phyloP scores from a whole-genome alignment of 495 filamentous ascomycete species.

The Parachaetomium inaequale region DNA sequence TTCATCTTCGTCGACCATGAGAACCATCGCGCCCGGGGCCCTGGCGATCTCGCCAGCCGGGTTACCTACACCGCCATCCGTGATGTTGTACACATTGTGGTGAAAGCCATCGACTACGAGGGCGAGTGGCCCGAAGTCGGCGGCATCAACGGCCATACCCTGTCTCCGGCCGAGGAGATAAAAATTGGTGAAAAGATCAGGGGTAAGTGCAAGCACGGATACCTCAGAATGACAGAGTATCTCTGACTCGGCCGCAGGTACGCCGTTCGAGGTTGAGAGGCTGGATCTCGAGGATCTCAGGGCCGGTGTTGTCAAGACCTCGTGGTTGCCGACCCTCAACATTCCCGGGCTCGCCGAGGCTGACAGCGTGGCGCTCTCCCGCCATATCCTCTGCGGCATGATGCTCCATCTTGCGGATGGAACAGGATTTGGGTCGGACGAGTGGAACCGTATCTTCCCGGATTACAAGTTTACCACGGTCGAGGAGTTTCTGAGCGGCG shows the following conservation, averaged over 20 bases:
- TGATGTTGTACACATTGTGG: slow-evolving; percentile 42
- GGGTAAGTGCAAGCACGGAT: neutral
- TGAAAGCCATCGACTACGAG: slow-evolving; percentile 12
- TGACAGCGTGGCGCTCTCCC: slow-evolving; percentile 31
- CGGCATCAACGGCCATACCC: slow-evolving; percentile 12
- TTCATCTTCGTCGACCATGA: slow-evolving; percentile 41
- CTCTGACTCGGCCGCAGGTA: neutral
- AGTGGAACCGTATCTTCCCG: slow-evolving; percentile 50
- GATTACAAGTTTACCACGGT: slow-evolving; percentile 48
- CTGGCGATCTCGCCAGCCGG: slow-evolving; percentile 39
- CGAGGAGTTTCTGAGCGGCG: slow-evolving; percentile 42
- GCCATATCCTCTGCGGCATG: slow-evolving; percentile 23
- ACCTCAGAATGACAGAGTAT: neutral
- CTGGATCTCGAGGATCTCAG: slow-evolving; percentile 15
- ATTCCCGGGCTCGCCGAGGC: slow-evolving; percentile 44
- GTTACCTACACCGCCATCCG: slow-evolving; percentile 47
- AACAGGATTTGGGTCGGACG: slow-evolving; percentile 44
- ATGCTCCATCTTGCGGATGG: slow-evolving; percentile 40
- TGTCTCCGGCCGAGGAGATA: neutral
- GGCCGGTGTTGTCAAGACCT: slow-evolving; percentile 42
- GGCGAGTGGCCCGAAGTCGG: slow-evolving; percentile 15
- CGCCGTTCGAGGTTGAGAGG: neutral
- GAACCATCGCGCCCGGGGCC: slow-evolving; percentile 46
- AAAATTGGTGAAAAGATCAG: slow-evolving; percentile 8
- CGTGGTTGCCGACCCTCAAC: slow-evolving; percentile 37